These are phyloP conservation scores for Coemansia sp. DNA, from an alignment of 192 early-diverging fungal genomes.

Conservation along the genomic window DNA sequence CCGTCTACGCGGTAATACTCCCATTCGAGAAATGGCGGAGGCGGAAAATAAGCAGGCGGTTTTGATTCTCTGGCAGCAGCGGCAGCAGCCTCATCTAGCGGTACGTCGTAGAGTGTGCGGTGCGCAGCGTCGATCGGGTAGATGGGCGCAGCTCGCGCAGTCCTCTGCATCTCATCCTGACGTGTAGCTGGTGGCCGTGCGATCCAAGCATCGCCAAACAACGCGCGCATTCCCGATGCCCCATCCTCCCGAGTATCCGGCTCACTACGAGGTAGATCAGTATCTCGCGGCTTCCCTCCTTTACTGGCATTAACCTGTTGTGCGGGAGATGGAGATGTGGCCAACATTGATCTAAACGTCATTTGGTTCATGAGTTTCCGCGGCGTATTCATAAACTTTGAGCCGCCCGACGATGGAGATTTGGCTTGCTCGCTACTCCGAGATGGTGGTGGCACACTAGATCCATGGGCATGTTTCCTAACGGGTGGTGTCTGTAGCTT, in stretches of 20 bases:
- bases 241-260: not conserved
- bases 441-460: not conserved
- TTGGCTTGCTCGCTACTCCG: not conserved
- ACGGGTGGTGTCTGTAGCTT: not conserved
- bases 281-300: not conserved
- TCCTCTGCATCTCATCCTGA: not conserved
- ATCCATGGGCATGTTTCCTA: not conserved
- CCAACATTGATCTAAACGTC: constrained; percentile 23
- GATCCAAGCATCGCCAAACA: constrained; percentile 41
- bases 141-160: not conserved
- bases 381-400: constrained; percentile 15
- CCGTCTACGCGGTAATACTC: constrained; percentile 37
- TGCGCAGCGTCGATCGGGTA: constrained; percentile 1
- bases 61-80: not conserved
- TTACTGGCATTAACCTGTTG: not conserved
- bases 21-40: constrained; percentile 16
- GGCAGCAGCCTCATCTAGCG: constrained; percentile 7
- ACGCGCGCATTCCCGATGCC: constrained; percentile 18
- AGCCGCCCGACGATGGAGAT: not conserved
- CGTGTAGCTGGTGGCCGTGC: constrained; percentile 17
- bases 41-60: constrained; percentile 1
- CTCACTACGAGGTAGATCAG: not conserved
- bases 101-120: constrained; percentile 22
- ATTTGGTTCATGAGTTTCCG: constrained; percentile 36
- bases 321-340: constrained; percentile 17